Evolutionary conservation across 495 filamentous ascomycete species (phyloP), one percentile per base, ranked within the genome.

Genomic region (Aspergillus baeticus): DNA sequence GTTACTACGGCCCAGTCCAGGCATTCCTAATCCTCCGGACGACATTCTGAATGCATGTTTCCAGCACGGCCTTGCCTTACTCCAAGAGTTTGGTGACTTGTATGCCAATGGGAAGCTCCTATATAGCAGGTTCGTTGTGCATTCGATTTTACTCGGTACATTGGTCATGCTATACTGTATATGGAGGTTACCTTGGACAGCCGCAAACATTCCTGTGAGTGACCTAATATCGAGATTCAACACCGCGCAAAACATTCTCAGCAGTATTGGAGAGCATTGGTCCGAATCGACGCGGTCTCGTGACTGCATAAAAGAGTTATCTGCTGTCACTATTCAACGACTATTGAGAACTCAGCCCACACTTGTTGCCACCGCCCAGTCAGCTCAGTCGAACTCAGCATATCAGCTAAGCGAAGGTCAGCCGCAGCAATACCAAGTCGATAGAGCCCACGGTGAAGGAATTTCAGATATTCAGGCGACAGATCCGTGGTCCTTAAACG

Each of bases 261-360:
- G 76, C 56, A 74, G 74, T 20, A 72, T 76, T 17, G 77, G 73
- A 10, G 76, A 80, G 23, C 68, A 78, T 58, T 80, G 76, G 74
- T 54, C 62, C 5, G 73, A 75, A 49, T 75, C 77, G 10, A 70
- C 69, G 44, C 52, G 73, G 33, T 74, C 73, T 1, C 64, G 77
- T 6, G 75, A 80, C 48, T 72, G 74, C 18, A 63, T 78, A 23
- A 69, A 75, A 29, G 69, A 78, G 29, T 42, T 77, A 44, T 74
- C 70, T 1, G 57, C 62, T 15, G 66, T 66, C 7, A 77, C 72
- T 4, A 62, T 77, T 11, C 72, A 72, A 29, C 65, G 72, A 34
- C 56, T 78, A 14, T 48, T 76, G 20, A 69, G 60, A 42, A 63
- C 54, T 14, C 47, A 50, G 10, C 46, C 31, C 2, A 18, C 18